These are phyloP conservation scores for Scheffersomyces segobiensis DNA, from an alignment of 1,139 yeast species.

Conservation along the genomic window DNA sequence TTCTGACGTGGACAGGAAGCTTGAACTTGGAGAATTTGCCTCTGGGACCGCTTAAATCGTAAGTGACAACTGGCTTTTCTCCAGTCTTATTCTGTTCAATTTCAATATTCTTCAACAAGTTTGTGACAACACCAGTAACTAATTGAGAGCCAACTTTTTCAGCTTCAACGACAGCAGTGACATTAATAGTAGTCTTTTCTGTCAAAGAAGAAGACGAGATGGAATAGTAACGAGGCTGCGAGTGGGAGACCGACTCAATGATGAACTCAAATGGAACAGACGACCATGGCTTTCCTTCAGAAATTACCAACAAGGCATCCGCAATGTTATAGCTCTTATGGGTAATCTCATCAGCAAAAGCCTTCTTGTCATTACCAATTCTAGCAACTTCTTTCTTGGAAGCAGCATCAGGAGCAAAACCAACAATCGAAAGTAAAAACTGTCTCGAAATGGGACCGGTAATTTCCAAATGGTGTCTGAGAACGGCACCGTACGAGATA, in stretches of 20 bases:
- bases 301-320: slow-evolving; percentile 65
- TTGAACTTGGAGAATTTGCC: slow-evolving; percentile 53
- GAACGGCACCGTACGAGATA: slow-evolving; percentile 82
- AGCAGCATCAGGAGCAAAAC: slow-evolving; percentile 74
- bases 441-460: slow-evolving; percentile 95
- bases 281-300: slow-evolving; percentile 67
- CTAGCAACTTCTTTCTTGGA: slow-evolving; percentile 52
- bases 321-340: slow-evolving; percentile 68
- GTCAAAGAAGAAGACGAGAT: slow-evolving; percentile 86
- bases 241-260: slow-evolving; percentile 75
- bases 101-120: slow-evolving; percentile 75
- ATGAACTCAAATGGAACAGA: slow-evolving; percentile 82
- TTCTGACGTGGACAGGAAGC: slow-evolving; percentile 90
- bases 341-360: slow-evolving; percentile 67
- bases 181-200: slow-evolving; percentile 72
- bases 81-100: slow-evolving; percentile 55
- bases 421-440: slow-evolving; percentile 70
- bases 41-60: slow-evolving; percentile 84
- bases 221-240: slow-evolving; percentile 95
- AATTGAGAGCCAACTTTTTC: slow-evolving; percentile 46
- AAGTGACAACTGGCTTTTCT: slow-evolving; percentile 52
- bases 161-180: slow-evolving; percentile 93
- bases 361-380: slow-evolving; percentile 67
- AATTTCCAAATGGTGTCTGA: slow-evolving; percentile 87
- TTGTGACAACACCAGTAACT: slow-evolving; percentile 88